phyloP scores from a whole-genome alignment of 257 asterid species.

The Plantago ovata region DNA sequence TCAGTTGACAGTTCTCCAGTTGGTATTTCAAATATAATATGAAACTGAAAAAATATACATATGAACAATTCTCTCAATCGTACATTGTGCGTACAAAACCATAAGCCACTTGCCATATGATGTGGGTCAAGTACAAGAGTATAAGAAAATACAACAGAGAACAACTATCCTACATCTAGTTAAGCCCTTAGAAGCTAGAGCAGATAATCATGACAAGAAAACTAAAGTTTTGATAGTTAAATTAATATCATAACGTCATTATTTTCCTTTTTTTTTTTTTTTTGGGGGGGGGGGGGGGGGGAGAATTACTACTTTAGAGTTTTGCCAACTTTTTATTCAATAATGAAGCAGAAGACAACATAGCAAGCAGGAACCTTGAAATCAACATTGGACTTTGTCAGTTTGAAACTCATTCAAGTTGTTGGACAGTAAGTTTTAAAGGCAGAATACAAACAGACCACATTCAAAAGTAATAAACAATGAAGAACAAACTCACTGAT shows the following conservation, averaged over 20 bases:
- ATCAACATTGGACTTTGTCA: constrained; percentile 8
- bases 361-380: neutral
- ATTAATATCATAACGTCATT: neutral
- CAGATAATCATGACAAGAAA: neutral
- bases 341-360: constrained; percentile 5
- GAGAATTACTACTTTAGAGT: no score
- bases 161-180: neutral
- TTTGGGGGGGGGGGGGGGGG: no score
- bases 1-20: no score
- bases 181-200: neutral
- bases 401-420: neutral
- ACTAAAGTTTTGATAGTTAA: neutral
- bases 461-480: constrained; percentile 13
- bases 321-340: neutral
- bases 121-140: neutral
- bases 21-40: no score
- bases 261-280: no score
- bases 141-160: neutral
- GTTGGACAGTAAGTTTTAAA: neutral
- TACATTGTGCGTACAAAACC: no score
- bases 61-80: no score
- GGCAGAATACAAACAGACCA: constrained; percentile 8
- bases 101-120: neutral
- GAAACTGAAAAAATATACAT: no score
- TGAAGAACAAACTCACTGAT: constrained; percentile 53